Conservation (phyloP, 2,329 filamentous ascomycete species). For the Pyrenochaeta sp. region DNA sequence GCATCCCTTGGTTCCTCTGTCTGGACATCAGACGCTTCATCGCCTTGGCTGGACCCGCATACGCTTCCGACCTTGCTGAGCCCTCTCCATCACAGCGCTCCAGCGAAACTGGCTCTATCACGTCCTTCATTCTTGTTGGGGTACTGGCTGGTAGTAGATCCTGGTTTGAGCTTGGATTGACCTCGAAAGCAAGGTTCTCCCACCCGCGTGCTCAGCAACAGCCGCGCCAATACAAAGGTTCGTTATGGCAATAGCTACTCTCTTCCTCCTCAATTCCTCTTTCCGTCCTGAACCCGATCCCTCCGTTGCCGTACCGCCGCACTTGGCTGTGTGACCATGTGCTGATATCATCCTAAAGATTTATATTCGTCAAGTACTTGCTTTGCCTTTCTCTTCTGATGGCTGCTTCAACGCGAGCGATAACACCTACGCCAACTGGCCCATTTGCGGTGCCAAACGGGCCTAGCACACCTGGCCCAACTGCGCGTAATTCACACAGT, state of each 20-base stretch:
- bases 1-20: conserved; percentile 7
- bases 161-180: conserved; percentile 20
- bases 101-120: conserved; percentile 26
- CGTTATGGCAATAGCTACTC: conserved; percentile 14
- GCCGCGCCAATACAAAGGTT: conserved; percentile 29
- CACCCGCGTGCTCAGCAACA: conserved; percentile 17
- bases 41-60: conserved; percentile 20
- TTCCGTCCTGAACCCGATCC: neutral
- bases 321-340: neutral
- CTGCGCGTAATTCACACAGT: conserved; percentile 31
- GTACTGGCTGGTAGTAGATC: conserved; percentile 14
- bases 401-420: conserved; percentile 54
- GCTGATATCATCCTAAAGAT: conserved; percentile 20
- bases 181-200: conserved; percentile 5
- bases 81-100: conserved; percentile 12
- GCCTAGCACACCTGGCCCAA: conserved; percentile 50
- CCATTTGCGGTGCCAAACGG: conserved; percentile 49
- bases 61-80: conserved; percentile 15
- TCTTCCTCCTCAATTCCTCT: conserved; percentile 2
- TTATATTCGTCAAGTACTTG: conserved; percentile 2
- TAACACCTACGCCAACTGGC: conserved; percentile 52
- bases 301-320: neutral
- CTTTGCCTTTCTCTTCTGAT: conserved; percentile 36
- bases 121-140: conserved; percentile 12
- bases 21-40: conserved; percentile 17